Evolutionary conservation across 2,329 filamentous ascomycete genomes (phyloP), one percentile per base, ranked within the genome.

Genomic region (Teratosphaeria destructans): DNA sequence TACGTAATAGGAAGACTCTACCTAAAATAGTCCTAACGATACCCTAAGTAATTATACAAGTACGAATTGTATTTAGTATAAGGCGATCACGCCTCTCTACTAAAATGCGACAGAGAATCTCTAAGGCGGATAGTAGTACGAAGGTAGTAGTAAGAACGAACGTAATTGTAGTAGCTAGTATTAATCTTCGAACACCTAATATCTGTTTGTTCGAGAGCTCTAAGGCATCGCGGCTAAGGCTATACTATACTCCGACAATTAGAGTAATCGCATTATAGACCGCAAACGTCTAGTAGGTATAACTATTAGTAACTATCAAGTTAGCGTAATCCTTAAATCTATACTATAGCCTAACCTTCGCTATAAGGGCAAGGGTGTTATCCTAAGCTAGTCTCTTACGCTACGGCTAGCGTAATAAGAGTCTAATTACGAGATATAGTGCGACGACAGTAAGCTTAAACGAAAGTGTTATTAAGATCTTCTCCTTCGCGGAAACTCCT

Each of bases 371-470:
- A 11, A 57, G 16, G 29, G 26, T n/a, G 56, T 57, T 39, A 52
- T 52, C 26, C 10, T 23, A 19, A 12, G 37, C 34, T n/a, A 57
- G n/a, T 19, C 19, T 26, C 39, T 57, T 57, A 14, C 39, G 34
- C 56, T 39, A 57, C 14, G 56, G 56, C 56, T 39, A 57, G 27
- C 56, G 56, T 39, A 57, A 32, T 26, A n/a, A 43, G 26, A 57
- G 39, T 27, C 56, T 52, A 16, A 47, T 23, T 4, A 57, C 5
- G 32, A 57, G 56, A 39, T 39, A 57, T 8, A 57, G 37, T 8
- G n/a, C 56, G 26, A 57, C 56, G 2, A 49, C 37, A 0, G 39
- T 52, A 5, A 34, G 19, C 56, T 37, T 27, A 39, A 52, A 57
- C 7, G 56, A 37, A n/a, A 57, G 37, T 29, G 37, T 57, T 8